These are phyloP conservation scores for Effrenium voratum DNA, from an alignment of 73 alveolate genomes.

Conservation along the genomic window DNA sequence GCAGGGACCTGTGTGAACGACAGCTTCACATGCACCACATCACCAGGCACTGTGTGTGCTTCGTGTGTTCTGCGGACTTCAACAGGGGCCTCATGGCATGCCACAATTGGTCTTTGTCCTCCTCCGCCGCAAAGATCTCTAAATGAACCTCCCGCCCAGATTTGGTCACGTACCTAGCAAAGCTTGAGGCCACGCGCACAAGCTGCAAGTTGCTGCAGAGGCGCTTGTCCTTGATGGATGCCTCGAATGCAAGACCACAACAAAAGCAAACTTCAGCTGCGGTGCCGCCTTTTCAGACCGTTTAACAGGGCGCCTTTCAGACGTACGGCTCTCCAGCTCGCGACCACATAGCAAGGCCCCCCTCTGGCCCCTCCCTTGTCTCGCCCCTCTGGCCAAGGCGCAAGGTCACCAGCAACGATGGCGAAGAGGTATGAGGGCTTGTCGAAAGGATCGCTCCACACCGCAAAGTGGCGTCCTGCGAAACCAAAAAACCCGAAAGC, in stretches of 20 bases:
- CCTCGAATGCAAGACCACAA: too few relatives aligned
- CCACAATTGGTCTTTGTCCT: constrained; percentile 88
- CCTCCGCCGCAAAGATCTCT: constrained; percentile 84
- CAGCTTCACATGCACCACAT: background rate
- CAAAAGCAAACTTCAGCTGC: too few relatives aligned
- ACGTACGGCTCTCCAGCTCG: too few relatives aligned
- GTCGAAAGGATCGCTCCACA: constrained; percentile 76
- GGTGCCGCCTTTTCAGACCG: too few relatives aligned
- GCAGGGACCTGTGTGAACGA: constrained; percentile 33
- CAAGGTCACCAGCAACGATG: constrained; percentile 77
- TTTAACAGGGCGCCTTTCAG: too few relatives aligned
- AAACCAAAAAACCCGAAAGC: background rate
- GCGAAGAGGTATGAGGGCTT: constrained; percentile 92
- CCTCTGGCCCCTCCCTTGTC: too few relatives aligned
- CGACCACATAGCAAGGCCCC: too few relatives aligned
- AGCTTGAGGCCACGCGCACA: background rate
- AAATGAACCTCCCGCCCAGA: constrained; percentile 60
- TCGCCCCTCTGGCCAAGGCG: too few relatives aligned
- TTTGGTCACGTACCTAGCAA: constrained; percentile 47
- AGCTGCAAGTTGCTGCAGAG: background rate
- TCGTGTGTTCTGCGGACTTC: background rate
- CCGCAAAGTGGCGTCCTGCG: constrained; percentile 90
- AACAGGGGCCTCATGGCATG: constrained; percentile 74
- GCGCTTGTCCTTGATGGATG: constrained; percentile 61
- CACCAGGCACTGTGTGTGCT: background rate